Evolutionary conservation across 164 flowering plant genomes (phyloP).

Genomic region (Sedum album): DNA sequence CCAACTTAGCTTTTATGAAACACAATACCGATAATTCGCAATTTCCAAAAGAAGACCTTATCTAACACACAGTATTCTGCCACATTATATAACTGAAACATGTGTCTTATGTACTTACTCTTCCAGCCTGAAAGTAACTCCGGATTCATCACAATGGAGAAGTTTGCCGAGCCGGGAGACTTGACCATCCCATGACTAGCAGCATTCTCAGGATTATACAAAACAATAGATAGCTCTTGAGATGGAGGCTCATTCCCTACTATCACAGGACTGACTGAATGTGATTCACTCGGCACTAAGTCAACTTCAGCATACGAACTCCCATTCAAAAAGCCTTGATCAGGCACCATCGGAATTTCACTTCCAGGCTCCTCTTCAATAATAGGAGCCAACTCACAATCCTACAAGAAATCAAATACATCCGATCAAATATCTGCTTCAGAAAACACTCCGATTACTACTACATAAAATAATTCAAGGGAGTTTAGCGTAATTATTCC

Average conservation of each 20-base stretch:
- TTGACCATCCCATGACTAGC: not conserved
- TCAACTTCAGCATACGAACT: not conserved
- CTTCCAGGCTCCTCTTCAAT: not conserved
- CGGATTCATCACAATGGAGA: not conserved
- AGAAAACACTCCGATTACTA: not conserved
- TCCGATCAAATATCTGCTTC: not conserved
- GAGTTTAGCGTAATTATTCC: too few relatives aligned
- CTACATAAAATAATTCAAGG: not conserved
- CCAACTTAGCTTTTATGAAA: not conserved
- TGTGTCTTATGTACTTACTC: not conserved
- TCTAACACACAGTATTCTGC: not conserved
- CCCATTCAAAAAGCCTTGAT: not conserved
- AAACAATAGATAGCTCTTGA: not conserved
- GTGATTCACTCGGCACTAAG: not conserved
- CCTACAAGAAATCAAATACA: not conserved
- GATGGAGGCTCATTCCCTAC: not conserved
- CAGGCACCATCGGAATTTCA: not conserved
- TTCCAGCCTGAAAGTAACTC: constrained; percentile 1
- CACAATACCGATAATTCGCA: not conserved
- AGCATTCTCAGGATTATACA: not conserved
- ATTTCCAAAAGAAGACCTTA: not conserved
- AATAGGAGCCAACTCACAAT: not conserved
- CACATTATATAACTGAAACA: not conserved
- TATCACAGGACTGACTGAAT: not conserved
- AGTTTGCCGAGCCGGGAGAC: not conserved